A percentile compares a stretch with the other conserved stretches of the same genome.
These are phyloP conservation scores for Coriaria nepalensis DNA, from an alignment of 306 rosid species.

Conservation along the genomic window DNA sequence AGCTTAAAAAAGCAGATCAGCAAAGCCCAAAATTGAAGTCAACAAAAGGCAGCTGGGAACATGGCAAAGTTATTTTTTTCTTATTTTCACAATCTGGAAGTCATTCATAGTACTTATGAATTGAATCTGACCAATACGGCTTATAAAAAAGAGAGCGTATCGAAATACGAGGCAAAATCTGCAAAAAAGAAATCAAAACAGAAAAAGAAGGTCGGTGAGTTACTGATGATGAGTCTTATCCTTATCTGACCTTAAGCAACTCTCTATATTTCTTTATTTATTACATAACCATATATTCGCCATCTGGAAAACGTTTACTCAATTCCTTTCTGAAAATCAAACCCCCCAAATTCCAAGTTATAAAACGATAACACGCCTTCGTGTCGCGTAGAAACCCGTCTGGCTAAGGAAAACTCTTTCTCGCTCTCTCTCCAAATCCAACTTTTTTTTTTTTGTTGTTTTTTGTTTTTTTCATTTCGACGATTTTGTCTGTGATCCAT, in stretches of 20 bases:
- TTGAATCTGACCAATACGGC: background rate
- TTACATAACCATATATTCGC: background rate
- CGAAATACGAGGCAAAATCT: background rate
- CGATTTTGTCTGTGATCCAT: constrained; percentile 23
- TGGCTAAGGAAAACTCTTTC: background rate
- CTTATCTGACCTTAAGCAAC: constrained; percentile 13
- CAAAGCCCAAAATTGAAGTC: no score
- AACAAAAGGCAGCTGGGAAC: no score
- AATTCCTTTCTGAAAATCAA: background rate
- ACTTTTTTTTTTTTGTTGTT: background rate
- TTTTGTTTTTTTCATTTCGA: background rate
- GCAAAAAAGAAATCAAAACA: constrained; percentile 2
- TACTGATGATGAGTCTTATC: background rate
- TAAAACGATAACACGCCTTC: constrained; percentile 18
- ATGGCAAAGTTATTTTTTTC: no score
- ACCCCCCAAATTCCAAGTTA: constrained; percentile 4
- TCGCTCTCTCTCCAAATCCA: constrained; percentile 12
- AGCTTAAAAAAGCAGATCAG: no score
- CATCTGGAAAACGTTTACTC: constrained; percentile 3
- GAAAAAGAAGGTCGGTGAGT: constrained; percentile 14
- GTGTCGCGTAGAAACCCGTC: constrained; percentile 13
- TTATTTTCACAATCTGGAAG: no score
- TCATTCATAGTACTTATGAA: no score
- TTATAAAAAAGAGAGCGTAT: background rate
- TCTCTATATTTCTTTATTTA: background rate